A percentile compares a stretch with the other conserved stretches of the same genome.
phyloP scores from a whole-genome alignment of 352 stramenopile genomes.

The Globisporangium uncinulatum region DNA sequence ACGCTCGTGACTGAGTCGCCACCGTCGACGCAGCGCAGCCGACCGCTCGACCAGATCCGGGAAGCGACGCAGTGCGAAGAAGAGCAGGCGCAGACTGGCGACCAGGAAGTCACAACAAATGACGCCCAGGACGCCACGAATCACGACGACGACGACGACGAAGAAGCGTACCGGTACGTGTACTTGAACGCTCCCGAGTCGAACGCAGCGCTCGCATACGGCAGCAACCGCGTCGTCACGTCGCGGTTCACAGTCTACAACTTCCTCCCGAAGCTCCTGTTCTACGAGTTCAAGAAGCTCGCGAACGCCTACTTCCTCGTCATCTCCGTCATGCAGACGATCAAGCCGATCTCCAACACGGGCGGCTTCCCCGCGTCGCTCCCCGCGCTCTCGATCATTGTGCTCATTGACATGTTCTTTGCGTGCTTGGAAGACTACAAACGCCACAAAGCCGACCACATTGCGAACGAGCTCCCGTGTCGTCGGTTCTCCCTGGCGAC shows the following conservation, averaged over 20 bases:
- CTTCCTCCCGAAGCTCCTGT: conserved; percentile 89
- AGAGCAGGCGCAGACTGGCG: not conserved
- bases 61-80: conserved; percentile 9
- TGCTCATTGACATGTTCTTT: conserved; percentile 92
- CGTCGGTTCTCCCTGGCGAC: conserved; percentile 25
- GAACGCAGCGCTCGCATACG: conserved; percentile 60
- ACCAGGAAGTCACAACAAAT: too few species aligned
- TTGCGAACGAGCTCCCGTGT: conserved; percentile 78
- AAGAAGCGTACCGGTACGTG: conserved; percentile 56
- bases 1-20: conserved; percentile 18
- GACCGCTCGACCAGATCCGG: conserved; percentile 14
- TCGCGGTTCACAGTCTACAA: conserved; percentile 90
- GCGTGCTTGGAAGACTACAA: conserved; percentile 89
- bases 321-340: conserved; percentile 89
- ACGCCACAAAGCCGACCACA: conserved; percentile 82
- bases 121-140: not conserved
- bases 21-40: not conserved
- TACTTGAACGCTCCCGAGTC: conserved; percentile 59
- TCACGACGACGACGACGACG: conserved; percentile 18
- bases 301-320: conserved; percentile 94
- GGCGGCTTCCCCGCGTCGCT: conserved; percentile 87
- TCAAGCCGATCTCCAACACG: conserved; percentile 92
- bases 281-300: conserved; percentile 88
- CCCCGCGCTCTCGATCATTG: conserved; percentile 89
- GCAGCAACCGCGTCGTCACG: conserved; percentile 80